A percentile compares a stretch with the other conserved stretches of the same genome.
Evolutionary conservation across 371 early-diverging fungal genomes (phyloP).

Genomic region (Zopfochytrium polystomum): DNA sequence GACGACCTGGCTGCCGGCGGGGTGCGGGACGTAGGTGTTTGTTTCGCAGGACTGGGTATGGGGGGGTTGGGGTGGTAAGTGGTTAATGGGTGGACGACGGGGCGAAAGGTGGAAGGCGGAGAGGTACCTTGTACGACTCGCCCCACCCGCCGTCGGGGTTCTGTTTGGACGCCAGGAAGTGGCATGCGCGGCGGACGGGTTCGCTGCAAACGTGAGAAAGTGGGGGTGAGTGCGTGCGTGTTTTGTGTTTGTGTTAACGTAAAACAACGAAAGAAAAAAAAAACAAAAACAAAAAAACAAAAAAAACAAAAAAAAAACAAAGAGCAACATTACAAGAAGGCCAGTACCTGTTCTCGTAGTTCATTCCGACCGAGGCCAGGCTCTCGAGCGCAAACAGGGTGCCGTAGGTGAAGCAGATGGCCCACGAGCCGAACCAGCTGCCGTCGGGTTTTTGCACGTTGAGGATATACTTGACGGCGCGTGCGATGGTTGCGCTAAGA

Average conservation of each 20-base stretch:
- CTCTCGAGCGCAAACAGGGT: conserved; percentile 89
- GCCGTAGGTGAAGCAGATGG: conserved; percentile 96
- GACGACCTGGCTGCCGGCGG: conserved; percentile 79
- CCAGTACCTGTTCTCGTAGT: conserved; percentile 69
- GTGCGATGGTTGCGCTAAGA: conserved; percentile 44
- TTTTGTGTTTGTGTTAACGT: too few species aligned
- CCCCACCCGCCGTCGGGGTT: conserved; percentile 96
- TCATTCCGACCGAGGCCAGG: conserved; percentile 77
- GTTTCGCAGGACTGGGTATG: conserved; percentile 65
- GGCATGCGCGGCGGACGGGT: conserved; percentile 69
- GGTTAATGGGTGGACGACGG: too few species aligned
- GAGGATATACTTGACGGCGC: conserved; percentile 71
- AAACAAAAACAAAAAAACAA: not conserved
- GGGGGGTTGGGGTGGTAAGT: too few species aligned
- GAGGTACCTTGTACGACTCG: conserved; percentile 73
- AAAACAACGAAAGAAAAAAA: too few species aligned
- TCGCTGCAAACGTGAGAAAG: conserved; percentile 21
- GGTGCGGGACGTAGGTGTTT: conserved; percentile 63
- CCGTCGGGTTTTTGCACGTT: conserved; percentile 77
- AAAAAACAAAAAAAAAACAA: not conserved
- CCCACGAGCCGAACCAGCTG: conserved; percentile 95
- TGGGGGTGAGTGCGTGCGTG: not conserved
- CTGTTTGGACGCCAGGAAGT: conserved; percentile 84
- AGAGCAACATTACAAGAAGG: not conserved
- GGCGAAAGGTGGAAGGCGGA: too few species aligned